These are phyloP conservation scores for Acanthamoeba triangularis DNA, from an alignment of 208 protist genomes.

Conservation along the genomic window DNA sequence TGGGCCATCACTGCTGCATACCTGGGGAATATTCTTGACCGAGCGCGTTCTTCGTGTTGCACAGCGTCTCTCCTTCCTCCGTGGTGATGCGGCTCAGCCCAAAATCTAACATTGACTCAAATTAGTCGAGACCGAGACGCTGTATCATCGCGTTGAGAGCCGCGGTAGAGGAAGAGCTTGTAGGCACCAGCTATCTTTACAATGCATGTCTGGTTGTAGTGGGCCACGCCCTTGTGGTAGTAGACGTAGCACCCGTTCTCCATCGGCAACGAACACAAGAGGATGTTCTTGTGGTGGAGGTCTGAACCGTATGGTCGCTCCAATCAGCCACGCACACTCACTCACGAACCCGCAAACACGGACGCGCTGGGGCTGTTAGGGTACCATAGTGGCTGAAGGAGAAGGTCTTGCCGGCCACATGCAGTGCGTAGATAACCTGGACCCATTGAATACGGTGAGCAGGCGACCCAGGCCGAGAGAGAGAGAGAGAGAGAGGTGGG, in stretches of 20 bases:
- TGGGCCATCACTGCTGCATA: background rate
- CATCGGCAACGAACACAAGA: conserved; percentile 8
- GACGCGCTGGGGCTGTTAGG: background rate
- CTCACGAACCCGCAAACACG: background rate
- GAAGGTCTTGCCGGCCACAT: conserved; percentile 2
- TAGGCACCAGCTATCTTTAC: conserved; percentile 14
- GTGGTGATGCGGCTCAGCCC: conserved; percentile 9
- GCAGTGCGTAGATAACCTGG: conserved; percentile 35
- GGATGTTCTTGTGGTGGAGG: conserved; percentile 24
- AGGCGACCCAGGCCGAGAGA: background rate
- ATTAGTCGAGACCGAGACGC: background rate
- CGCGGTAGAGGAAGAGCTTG: background rate
- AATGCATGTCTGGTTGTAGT: background rate
- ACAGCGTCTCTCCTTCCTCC: background rate
- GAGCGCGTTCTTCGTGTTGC: background rate
- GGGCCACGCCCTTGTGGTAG: background rate
- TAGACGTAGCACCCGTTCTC: conserved; percentile 2
- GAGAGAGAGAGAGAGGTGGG: background rate
- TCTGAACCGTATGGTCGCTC: background rate
- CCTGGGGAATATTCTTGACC: background rate
- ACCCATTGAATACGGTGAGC: background rate
- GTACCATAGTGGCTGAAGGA: conserved; percentile 2
- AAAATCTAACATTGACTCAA: background rate
- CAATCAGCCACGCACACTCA: no score
- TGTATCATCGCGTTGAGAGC: background rate